Percentiles rank a stretch among this genome's conserved stretches.
Conservation (phyloP, 164 flowering plant genomes). For the Akebia trifoliata region DNA sequence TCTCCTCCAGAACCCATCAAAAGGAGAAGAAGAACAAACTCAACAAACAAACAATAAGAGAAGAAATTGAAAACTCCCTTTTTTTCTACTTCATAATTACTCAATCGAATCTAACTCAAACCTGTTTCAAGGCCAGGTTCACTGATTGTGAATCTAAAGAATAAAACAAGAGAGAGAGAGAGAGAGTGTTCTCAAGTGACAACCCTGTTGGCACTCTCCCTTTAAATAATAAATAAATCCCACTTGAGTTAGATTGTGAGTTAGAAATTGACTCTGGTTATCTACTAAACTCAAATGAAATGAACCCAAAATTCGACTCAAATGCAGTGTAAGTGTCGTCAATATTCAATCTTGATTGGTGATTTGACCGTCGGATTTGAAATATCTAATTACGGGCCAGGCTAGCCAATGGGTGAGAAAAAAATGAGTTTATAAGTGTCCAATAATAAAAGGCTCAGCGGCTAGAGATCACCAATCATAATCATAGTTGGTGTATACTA, state of each 20-base stretch:
- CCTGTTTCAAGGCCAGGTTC: slow-evolving; percentile 1
- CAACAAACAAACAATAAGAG: slow-evolving; percentile 8
- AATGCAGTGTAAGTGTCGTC: slow-evolving; percentile 3
- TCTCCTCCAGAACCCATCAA: slow-evolving; percentile 46
- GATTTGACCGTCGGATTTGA: neutral
- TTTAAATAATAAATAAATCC: slow-evolving; percentile 66
- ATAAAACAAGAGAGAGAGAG: slow-evolving; percentile 10
- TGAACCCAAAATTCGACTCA: slow-evolving; percentile 22
- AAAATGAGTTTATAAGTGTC: too few species aligned
- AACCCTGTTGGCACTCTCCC: slow-evolving; percentile 31
- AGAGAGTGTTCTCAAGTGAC: slow-evolving; percentile 12
- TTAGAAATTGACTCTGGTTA: slow-evolving; percentile 61
- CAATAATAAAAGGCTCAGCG: too few species aligned
- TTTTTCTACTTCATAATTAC: slow-evolving; percentile 26
- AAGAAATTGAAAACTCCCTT: slow-evolving; percentile 12
- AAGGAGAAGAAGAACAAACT: neutral
- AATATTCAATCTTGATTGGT: slow-evolving; percentile 25
- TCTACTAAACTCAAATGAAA: slow-evolving; percentile 35
- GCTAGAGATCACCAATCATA: too few species aligned
- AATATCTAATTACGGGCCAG: too few species aligned
- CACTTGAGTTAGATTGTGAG: slow-evolving; percentile 35
- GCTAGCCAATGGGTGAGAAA: too few species aligned
- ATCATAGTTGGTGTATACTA: too few species aligned
- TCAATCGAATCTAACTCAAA: slow-evolving; percentile 10
- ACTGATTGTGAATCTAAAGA: slow-evolving; percentile 33